Base-by-base conservation (phyloP, 2,329 filamentous ascomycete genomes). In the Fusarium tupiense region DNA sequence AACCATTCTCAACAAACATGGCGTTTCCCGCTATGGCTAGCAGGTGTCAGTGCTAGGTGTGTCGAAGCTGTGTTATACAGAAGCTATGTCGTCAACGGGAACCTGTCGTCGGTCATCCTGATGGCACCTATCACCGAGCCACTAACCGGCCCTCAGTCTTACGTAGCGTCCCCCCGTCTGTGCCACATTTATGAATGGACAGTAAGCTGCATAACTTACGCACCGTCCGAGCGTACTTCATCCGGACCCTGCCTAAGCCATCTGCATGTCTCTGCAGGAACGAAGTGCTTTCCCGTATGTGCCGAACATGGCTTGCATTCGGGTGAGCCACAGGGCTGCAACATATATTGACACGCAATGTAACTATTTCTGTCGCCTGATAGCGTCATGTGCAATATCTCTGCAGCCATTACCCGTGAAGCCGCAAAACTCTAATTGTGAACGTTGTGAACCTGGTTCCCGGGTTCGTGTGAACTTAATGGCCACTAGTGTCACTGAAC, bases 341-440 rank as follows among this genome's bases (percentile, higher is more conserved):
- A 7, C 19, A 19, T 16, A 9, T 2, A 13, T 46, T 64, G 37
- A 19, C 24, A 44, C 29, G 35, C 22, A 29, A 22, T 13, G 11
- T 24, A 35, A 19, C n/a, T 38, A 29, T 54, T 53, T 38, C 37
- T 38, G 31, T 40, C 22, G 6, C 10, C 37, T 41, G 60, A 50
- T 46, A 33, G 24, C 37, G 60, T 66, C 67, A 71, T 46, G 46
- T 66, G 67, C n/a, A 24, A 19, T 41, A 2, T 22, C 22, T 35
- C n/a, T 26, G 33, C 64, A 66, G n/a, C 64, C 64, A 24, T 49
- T n/a, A 44, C 43, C 33, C 12, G 7, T 38, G 37, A 38, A 60
- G 29, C 31, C 41, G 35, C 13, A 17, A 64, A 70, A 70, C 60
- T 70, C 22, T 56, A 70, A 62, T 49, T 19, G 4, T 14, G 3